Conservation (phyloP, 1,139 yeast genomes). For the Tardiomyces depauwii region DNA sequence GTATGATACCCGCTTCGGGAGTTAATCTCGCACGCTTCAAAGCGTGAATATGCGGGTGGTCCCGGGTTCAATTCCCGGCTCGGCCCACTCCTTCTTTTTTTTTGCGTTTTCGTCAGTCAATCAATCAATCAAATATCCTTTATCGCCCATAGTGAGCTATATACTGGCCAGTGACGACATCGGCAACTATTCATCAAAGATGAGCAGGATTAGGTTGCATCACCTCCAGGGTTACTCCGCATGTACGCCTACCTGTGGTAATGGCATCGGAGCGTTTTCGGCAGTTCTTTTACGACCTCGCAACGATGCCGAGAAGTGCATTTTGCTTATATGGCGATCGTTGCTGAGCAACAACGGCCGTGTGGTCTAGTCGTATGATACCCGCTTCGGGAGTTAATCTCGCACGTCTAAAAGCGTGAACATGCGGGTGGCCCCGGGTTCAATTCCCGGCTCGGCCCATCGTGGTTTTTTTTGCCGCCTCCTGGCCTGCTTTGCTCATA, state of each 20-base stretch:
- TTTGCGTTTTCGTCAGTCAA: background rate
- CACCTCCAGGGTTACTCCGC: too few species aligned
- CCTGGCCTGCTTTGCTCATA: too few species aligned
- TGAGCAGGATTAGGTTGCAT: too few species aligned
- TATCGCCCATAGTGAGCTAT: too few species aligned
- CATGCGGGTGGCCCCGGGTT: slow-evolving; percentile 34
- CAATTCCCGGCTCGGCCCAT: slow-evolving; percentile 35
- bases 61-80: slow-evolving; percentile 20
- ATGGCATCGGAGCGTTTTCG: too few species aligned
- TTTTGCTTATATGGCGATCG: background rate
- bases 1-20: slow-evolving; percentile 11
- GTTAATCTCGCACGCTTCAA: background rate
- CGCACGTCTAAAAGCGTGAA: background rate
- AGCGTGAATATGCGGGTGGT: slow-evolving; percentile 26
- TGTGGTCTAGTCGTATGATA: slow-evolving; percentile 29
- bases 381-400: slow-evolving; percentile 23
- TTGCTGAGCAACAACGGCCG: slow-evolving; percentile 15
- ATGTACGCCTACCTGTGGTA: too few species aligned
- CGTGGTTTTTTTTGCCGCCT: slow-evolving; percentile 5
- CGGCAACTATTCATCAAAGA: too few species aligned
- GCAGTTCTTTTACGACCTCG: too few species aligned
- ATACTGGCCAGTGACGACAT: too few species aligned
- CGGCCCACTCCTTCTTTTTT: slow-evolving; percentile 11
- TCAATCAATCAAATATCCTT: too few species aligned
- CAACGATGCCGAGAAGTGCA: too few species aligned